phyloP scores from a whole-genome alignment of 352 stramenopile species.

The Phytophthora litchii region DNA sequence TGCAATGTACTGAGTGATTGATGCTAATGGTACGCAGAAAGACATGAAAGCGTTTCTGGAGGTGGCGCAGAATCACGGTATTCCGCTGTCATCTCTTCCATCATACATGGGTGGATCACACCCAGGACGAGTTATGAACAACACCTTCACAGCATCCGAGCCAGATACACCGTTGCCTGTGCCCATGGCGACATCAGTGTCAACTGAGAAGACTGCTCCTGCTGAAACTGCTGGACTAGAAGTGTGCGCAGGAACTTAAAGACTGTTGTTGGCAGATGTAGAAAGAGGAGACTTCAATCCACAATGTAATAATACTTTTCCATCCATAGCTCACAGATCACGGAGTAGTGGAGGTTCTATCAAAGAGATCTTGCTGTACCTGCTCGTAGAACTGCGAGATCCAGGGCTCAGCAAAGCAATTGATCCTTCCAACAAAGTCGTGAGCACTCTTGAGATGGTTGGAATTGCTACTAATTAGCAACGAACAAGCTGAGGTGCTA shows the following conservation, averaged over 20 bases:
- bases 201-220: slow-evolving; percentile 9
- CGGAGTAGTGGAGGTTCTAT: slow-evolving; percentile 3
- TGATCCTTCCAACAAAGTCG: slow-evolving; percentile 8
- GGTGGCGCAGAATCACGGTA: slow-evolving; percentile 62
- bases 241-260: slow-evolving; percentile 19
- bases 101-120: slow-evolving; percentile 65
- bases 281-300: neutral
- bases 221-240: slow-evolving; percentile 20
- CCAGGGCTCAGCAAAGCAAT: slow-evolving; percentile 2
- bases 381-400: slow-evolving; percentile 25
- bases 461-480: slow-evolving; percentile 23
- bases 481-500: slow-evolving; percentile 28
- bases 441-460: slow-evolving; percentile 18
- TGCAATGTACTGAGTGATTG: slow-evolving; percentile 10
- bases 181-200: slow-evolving; percentile 2
- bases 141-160: slow-evolving; percentile 66
- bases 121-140: slow-evolving; percentile 63
- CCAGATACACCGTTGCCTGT: slow-evolving; percentile 62
- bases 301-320: slow-evolving; percentile 13
- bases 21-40: slow-evolving; percentile 37
- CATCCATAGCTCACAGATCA: slow-evolving; percentile 9
- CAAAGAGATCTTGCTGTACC: slow-evolving; percentile 29
- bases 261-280: neutral
- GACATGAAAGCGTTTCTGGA: slow-evolving; percentile 63
- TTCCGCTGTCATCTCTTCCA: slow-evolving; percentile 63